phyloP scores from a whole-genome alignment of 768 basidiomycete species.

The Lentinula guzmanii region DNA sequence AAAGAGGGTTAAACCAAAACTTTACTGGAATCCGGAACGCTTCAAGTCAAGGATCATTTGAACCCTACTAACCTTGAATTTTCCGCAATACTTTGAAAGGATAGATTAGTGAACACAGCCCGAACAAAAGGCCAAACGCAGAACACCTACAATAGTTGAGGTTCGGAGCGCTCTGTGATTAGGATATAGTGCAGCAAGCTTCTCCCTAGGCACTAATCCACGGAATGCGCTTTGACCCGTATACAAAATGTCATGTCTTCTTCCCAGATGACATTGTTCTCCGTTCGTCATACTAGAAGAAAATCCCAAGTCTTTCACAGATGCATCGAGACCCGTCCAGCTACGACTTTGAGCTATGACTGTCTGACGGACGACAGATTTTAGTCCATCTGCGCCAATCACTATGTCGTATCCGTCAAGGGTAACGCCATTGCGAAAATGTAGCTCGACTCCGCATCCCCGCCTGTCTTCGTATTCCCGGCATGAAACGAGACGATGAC shows the following conservation, averaged over 20 bases:
- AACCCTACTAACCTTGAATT: conserved; percentile 19
- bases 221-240: conserved; percentile 37
- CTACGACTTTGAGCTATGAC: background rate
- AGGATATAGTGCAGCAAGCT: conserved; percentile 20
- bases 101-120: background rate
- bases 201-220: conserved; percentile 26
- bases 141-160: conserved; percentile 16
- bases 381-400: conserved; percentile 31
- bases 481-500: conserved; percentile 25
- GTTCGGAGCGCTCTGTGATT: conserved; percentile 13
- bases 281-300: background rate
- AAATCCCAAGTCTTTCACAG: conserved; percentile 15
- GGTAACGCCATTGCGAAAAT: conserved; percentile 40
- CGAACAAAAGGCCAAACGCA: conserved; percentile 10
- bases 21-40: no score
- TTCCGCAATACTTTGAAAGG: conserved; percentile 8
- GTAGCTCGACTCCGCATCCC: conserved; percentile 13
- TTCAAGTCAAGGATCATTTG: background rate
- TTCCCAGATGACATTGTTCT: conserved; percentile 6
- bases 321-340: no score
- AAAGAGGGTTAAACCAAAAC: background rate
- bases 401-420: conserved; percentile 42
- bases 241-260: conserved; percentile 25
- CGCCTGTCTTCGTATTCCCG: conserved; percentile 6
- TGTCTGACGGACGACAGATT: conserved; percentile 21